Evolutionary conservation across 2,329 filamentous ascomycete species (phyloP).

Genomic region (Botrytis hyacinthi): DNA sequence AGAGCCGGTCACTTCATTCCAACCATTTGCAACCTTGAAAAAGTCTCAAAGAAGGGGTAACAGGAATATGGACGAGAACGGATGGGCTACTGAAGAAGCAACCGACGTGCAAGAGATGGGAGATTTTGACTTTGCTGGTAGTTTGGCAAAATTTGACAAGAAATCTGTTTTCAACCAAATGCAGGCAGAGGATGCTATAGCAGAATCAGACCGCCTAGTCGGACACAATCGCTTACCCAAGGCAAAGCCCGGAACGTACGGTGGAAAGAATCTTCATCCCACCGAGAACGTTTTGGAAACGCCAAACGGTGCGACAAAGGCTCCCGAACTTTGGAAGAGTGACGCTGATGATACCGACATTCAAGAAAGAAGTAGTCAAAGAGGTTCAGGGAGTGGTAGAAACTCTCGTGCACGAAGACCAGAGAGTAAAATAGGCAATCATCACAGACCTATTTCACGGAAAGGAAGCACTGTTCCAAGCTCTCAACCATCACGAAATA

Average conservation of each 20-base stretch:
- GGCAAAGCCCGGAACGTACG: conserved; percentile 63
- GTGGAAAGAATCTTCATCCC: conserved; percentile 87
- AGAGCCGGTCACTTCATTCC: conserved; percentile 60
- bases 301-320: conserved; percentile 39
- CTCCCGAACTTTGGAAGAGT: conserved; percentile 60
- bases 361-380: conserved; percentile 33
- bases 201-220: conserved; percentile 88
- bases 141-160: conserved; percentile 94
- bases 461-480: conserved; percentile 36
- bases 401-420: conserved; percentile 34
- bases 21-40: conserved; percentile 61
- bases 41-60: conserved; percentile 48
- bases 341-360: conserved; percentile 62
- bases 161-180: conserved; percentile 88
- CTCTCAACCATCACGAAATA: conserved; percentile 30
- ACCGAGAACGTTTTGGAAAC: conserved; percentile 85
- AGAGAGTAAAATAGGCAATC: conserved; percentile 41
- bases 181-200: conserved; percentile 79
- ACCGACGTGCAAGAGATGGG: conserved; percentile 91
- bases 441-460: conserved; percentile 38
- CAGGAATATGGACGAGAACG: conserved; percentile 59
- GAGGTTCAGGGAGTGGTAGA: conserved; percentile 43
- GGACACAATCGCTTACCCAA: conserved; percentile 74
- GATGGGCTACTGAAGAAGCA: conserved; percentile 94
- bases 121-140: conserved; percentile 90